Evolutionary conservation across 495 filamentous ascomycete species (phyloP), one percentile per base, ranked within the genome.

Genomic region (Neurospora sp.): DNA sequence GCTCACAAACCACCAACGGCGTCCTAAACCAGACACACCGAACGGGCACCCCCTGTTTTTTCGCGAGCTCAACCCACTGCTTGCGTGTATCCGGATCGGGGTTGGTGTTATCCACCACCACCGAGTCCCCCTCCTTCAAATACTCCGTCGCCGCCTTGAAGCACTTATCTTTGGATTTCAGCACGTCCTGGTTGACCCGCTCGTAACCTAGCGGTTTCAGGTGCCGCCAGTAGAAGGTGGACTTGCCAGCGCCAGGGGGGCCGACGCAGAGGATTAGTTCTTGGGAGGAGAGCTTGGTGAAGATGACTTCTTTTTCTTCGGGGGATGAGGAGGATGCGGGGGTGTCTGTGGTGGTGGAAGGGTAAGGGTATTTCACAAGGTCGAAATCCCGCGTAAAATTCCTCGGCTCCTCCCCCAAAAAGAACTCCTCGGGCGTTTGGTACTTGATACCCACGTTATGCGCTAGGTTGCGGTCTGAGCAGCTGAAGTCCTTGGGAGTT

Each of bases 101-200:
- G 78, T 98, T 98, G 37, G 96, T 98, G 80, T 97, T 98, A 81
- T 99, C 95, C 61, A 97, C 85, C 9, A 85, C 93, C 6, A 97
- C 88, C 5, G 90, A 91, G 46, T 85, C 87, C 18, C 90, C 88
- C 20, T 88, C 86, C 22, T 86, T 80, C 40, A 98, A 83, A 69
- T 86, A 80, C 46, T 91, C 87, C 35, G 83, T 82, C 9, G 93
- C 93, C 20, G 89, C 88, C 79, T 95, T 93, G 76, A 96, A 81
- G 82, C 96, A 98, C 81, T 92, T 97, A 22, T 93, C 90, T 74
- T 80, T 78, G 61, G 72, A 90, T 80, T 97, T 97, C n/a, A 97
- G 82, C 4, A 83, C 87, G 82, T 98, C 96, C 82, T 98, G 94
- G 75, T 98, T 99, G 18, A 97, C 87, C 38, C 95, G 88, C 80